phyloP scores from a whole-genome alignment of 1,139 yeast species.

The Zygosaccharomyces sapae region DNA sequence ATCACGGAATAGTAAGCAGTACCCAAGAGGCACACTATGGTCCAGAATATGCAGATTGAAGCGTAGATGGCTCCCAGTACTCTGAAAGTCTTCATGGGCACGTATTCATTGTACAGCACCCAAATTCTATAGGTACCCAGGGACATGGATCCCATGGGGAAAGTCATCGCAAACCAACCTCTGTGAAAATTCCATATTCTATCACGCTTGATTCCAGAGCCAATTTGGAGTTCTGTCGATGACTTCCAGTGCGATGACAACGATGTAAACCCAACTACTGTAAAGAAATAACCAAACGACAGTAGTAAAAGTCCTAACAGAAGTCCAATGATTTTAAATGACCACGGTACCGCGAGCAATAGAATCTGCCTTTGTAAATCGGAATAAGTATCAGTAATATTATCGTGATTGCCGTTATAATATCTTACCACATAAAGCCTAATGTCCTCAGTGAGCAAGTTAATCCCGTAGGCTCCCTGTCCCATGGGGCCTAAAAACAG shows the following conservation, averaged over 20 bases:
- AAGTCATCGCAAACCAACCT: slow-evolving; percentile 83
- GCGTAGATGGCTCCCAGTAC: slow-evolving; percentile 63
- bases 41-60: slow-evolving; percentile 32
- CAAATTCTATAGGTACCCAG: slow-evolving; percentile 53
- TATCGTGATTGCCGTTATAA: slow-evolving; percentile 14
- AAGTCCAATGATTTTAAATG: slow-evolving; percentile 33
- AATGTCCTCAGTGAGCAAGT: slow-evolving; percentile 51
- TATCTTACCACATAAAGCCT: slow-evolving; percentile 25
- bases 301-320: slow-evolving; percentile 48
- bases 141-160: slow-evolving; percentile 84
- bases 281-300: slow-evolving; percentile 61
- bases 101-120: slow-evolving; percentile 39
- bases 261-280: slow-evolving; percentile 50
- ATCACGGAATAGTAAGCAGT: slow-evolving; percentile 12
- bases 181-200: slow-evolving; percentile 46
- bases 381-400: not conserved
- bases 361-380: slow-evolving; percentile 15
- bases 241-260: slow-evolving; percentile 37
- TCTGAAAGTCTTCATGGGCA: slow-evolving; percentile 45
- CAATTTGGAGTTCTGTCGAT: slow-evolving; percentile 11
- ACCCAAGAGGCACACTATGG: slow-evolving; percentile 23
- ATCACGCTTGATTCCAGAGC: slow-evolving; percentile 3
- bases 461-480: slow-evolving; percentile 70
- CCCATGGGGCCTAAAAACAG: slow-evolving; percentile 71
- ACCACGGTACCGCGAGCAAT: slow-evolving; percentile 25